A percentile compares a stretch with the other conserved stretches of the same genome.
Conservation (phyloP, 805 yeast genomes). For the Cyberlindnera veronae region DNA sequence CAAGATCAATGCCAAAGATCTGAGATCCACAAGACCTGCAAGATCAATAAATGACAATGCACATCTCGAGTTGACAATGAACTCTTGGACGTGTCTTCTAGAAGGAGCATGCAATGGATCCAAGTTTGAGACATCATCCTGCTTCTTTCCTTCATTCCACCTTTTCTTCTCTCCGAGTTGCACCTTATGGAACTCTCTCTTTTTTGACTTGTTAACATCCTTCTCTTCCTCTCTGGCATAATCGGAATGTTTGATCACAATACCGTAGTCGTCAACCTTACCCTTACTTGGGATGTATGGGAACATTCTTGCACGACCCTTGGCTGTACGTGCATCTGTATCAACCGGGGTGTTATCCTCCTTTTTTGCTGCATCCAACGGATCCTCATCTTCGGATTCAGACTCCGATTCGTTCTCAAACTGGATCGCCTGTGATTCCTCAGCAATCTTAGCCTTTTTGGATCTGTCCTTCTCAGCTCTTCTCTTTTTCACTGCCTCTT, state of each 20-base stretch:
- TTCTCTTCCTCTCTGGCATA: constrained; percentile 52
- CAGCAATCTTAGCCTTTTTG: constrained; percentile 31
- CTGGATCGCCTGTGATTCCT: constrained; percentile 19
- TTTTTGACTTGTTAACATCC: constrained; percentile 31
- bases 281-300: constrained; percentile 61
- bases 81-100: constrained; percentile 33
- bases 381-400: constrained; percentile 29
- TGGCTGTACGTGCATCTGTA: constrained; percentile 30
- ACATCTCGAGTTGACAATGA: constrained; percentile 55
- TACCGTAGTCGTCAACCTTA: constrained; percentile 86
- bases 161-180: constrained; percentile 33
- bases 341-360: constrained; percentile 29
- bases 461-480: constrained; percentile 36
- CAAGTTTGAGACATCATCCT: constrained; percentile 48
- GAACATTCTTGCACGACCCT: constrained; percentile 54
- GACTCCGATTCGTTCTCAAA: constrained; percentile 26
- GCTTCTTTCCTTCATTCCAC: constrained; percentile 38
- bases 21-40: constrained; percentile 76
- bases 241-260: constrained; percentile 60
- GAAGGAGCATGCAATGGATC: constrained; percentile 54
- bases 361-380: constrained; percentile 16
- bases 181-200: constrained; percentile 26
- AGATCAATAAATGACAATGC: constrained; percentile 75
- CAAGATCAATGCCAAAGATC: constrained; percentile 75
- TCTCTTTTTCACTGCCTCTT: constrained; percentile 41